Evolutionary conservation across 495 filamentous ascomycete genomes (phyloP), one percentile per base, ranked within the genome.

Genomic region (Parmelia sp.): DNA sequence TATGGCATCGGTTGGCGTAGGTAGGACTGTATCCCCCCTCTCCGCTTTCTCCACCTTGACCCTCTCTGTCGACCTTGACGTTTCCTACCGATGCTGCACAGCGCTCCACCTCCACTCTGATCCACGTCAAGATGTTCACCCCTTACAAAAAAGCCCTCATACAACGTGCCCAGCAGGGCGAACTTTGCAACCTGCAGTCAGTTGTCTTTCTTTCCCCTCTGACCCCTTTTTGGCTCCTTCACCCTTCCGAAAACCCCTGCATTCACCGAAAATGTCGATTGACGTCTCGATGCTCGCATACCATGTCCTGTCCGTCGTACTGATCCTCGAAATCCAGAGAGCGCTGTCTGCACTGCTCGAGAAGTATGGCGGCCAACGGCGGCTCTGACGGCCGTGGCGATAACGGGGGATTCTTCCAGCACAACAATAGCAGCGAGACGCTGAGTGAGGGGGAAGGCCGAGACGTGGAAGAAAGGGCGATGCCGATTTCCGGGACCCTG

Each of bases 271-370:
- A 8, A 55, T 55, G 49, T 27, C 49, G 8, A 55, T 11, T 19
- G 29, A 10, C 49, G 23, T 55, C 9, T 25, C 9, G 12, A 33
- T 3, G 29, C 25, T 19, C 15, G 29, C 49, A 55, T 55, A 55
- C 29, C 49, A 55, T 21, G 29, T 23, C 23, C 19, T 55, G 29
- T 55, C 49, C 49, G 29, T 55, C 12, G 3, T 55, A 23, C 49
- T 55, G 49, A 55, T 55, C 15, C 49, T 55, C 49, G 49, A 19
- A 12, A 55, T 55, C 29, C 49, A 55, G 49, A 55, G 49, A 55
- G 49, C 49, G 29, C 15, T 55, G 49, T 55, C 23, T 55, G 49
- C 49, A 55, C 49, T 55, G 49, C 49, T 55, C 49, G 49, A 55
- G 49, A 55, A 55, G 19, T 33, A 55, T 23, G 49, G 49, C 49